Conservation (phyloP, 352 stramenopile genomes). For the Phytopythium vexans region DNA sequence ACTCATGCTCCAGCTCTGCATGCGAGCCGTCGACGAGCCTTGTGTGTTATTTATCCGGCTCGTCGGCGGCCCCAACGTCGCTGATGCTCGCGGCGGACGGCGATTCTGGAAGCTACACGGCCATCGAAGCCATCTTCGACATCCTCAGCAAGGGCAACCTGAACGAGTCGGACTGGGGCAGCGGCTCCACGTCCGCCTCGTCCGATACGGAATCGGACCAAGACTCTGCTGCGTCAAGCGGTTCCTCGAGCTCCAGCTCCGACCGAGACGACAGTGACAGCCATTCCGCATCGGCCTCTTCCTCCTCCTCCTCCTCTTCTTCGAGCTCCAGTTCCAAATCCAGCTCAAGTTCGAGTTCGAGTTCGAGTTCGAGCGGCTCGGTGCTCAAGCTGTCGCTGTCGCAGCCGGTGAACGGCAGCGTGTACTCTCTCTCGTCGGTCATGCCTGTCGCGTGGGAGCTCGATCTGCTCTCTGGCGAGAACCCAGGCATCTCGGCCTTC, state of each 20-base stretch:
- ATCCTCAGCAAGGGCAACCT: constrained; percentile 21
- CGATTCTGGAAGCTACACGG: constrained; percentile 14
- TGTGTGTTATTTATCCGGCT: constrained; percentile 31
- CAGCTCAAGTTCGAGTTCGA: constrained; percentile 4
- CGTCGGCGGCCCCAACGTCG: not conserved
- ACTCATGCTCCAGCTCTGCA: constrained; percentile 18
- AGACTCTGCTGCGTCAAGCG: no score
- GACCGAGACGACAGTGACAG: not conserved
- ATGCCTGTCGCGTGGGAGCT: constrained; percentile 47
- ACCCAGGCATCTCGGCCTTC: constrained; percentile 23
- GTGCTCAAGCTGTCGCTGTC: constrained; percentile 30
- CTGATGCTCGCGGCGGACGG: constrained; percentile 24
- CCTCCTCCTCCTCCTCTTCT: constrained; percentile 6
- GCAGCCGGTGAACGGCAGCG: constrained; percentile 31
- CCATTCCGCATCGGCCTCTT: not conserved
- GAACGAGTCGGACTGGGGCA: no score
- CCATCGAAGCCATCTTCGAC: constrained; percentile 34
- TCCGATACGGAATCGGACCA: no score
- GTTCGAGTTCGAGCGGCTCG: constrained; percentile 10
- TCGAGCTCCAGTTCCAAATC: constrained; percentile 12
- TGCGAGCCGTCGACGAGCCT: constrained; percentile 27
- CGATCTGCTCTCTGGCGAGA: constrained; percentile 11
- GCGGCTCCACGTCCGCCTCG: no score
- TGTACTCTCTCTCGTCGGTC: constrained; percentile 39
- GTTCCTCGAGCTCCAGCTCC: no score